These are phyloP conservation scores for Hydnomerulius pinastri DNA, from an alignment of 768 basidiomycete genomes.

Conservation along the genomic window DNA sequence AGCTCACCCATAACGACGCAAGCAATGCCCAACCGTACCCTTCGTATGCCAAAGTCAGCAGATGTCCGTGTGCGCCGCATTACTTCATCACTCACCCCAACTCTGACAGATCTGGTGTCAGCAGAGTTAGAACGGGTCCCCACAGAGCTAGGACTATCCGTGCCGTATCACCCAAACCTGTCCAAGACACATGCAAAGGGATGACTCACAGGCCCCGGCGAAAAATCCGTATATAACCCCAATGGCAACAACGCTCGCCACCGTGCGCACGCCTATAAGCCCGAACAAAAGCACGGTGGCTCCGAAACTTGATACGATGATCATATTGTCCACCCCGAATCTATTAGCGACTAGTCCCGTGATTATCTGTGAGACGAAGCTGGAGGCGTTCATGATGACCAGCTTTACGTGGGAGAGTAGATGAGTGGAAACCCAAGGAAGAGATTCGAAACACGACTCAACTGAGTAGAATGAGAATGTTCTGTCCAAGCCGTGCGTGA, in stretches of 20 bases:
- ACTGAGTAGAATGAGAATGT: slow-evolving; percentile 60
- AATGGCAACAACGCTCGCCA: slow-evolving; percentile 39
- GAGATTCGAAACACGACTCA: slow-evolving; percentile 3
- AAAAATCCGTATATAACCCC: slow-evolving; percentile 50
- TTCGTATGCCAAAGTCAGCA: background rate
- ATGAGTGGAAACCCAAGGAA: too few relatives aligned
- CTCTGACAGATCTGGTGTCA: slow-evolving; percentile 48
- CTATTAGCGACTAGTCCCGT: slow-evolving; percentile 43
- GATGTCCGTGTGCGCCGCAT: background rate
- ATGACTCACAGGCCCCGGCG: slow-evolving; percentile 42
- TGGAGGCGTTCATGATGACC: slow-evolving; percentile 52
- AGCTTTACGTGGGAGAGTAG: too few relatives aligned
- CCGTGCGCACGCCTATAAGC: slow-evolving; percentile 40
- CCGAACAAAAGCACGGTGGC: slow-evolving; percentile 43
- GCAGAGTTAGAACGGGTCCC: slow-evolving; percentile 43
- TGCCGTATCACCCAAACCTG: background rate
- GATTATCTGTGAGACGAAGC: slow-evolving; percentile 51
- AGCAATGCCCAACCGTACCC: slow-evolving; percentile 30
- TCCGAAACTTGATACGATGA: slow-evolving; percentile 35
- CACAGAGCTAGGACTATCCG: slow-evolving; percentile 37
- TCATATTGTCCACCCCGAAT: slow-evolving; percentile 45
- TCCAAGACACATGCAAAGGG: background rate
- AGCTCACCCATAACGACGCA: slow-evolving; percentile 19
- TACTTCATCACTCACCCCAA: slow-evolving; percentile 42
- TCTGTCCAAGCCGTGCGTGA: slow-evolving; percentile 45